Conservation (phyloP, 2,329 filamentous ascomycete genomes). For the Colletotrichum euphorbiae region DNA sequence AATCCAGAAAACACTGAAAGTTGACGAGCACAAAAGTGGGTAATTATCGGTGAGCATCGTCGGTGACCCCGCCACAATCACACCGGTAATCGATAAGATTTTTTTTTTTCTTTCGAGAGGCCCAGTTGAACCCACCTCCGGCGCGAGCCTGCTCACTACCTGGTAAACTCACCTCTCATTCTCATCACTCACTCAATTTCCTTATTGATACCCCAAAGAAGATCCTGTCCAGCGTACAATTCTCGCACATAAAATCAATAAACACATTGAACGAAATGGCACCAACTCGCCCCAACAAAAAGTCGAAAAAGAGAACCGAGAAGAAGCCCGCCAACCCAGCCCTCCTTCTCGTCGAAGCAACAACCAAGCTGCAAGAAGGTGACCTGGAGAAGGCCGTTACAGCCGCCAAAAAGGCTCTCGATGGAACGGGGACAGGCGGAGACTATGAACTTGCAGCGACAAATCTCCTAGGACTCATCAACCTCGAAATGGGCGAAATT, state of each 20-base stretch:
- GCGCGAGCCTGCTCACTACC: not conserved
- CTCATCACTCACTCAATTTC: slow-evolving; percentile 6
- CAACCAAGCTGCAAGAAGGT: slow-evolving; percentile 56
- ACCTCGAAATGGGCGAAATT: slow-evolving; percentile 84
- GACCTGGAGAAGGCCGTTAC: slow-evolving; percentile 54
- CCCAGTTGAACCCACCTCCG: slow-evolving; percentile 17
- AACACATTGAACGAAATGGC: slow-evolving; percentile 49
- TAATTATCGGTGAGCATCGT: not conserved
- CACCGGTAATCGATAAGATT: slow-evolving; percentile 40
- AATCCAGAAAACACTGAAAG: no score
- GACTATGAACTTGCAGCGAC: slow-evolving; percentile 72
- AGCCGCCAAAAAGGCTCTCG: slow-evolving; percentile 57
- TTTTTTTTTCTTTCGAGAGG: slow-evolving; percentile 23
- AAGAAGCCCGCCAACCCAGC: slow-evolving; percentile 43
- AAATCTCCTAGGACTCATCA: slow-evolving; percentile 83
- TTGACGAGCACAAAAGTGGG: no score
- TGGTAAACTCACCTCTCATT: slow-evolving; percentile 18
- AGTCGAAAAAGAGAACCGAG: slow-evolving; percentile 48
- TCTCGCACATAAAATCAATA: not conserved
- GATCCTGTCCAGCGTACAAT: not conserved
- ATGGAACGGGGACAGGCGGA: slow-evolving; percentile 56
- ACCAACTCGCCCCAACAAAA: slow-evolving; percentile 55
- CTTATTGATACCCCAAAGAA: not conserved
- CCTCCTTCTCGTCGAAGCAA: slow-evolving; percentile 53
- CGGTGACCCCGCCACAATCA: slow-evolving; percentile 22